A percentile compares a stretch with the other conserved stretches of the same genome.
These are phyloP conservation scores for Spathaspora boniae DNA, from an alignment of 805 yeast genomes.

Conservation along the genomic window DNA sequence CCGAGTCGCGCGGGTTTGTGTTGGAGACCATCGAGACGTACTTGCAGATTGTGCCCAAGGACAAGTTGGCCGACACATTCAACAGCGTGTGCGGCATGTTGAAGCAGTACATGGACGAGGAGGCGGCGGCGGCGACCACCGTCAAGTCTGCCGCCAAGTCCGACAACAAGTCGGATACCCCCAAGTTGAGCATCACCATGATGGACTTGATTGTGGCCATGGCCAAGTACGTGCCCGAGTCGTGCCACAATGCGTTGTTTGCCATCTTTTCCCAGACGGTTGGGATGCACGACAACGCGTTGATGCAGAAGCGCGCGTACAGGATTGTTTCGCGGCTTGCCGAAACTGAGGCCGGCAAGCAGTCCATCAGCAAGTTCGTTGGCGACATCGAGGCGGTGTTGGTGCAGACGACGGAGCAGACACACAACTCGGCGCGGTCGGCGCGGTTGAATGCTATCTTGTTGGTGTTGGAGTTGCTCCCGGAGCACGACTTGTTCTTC, in stretches of 20 bases:
- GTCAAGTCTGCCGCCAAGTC: not conserved
- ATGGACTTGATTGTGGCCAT: constrained; percentile 86
- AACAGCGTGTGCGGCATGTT: constrained; percentile 80
- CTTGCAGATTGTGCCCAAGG: constrained; percentile 62
- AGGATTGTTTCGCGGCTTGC: constrained; percentile 68
- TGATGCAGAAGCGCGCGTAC: constrained; percentile 86
- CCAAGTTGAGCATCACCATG: constrained; percentile 74
- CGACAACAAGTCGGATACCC: constrained; percentile 27
- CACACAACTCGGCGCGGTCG: constrained; percentile 74
- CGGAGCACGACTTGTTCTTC: constrained; percentile 63
- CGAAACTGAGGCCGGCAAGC: constrained; percentile 63
- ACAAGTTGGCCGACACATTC: constrained; percentile 72
- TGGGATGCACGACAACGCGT: constrained; percentile 48
- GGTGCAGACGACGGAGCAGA: constrained; percentile 51
- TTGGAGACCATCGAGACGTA: constrained; percentile 84
- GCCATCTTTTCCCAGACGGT: constrained; percentile 74
- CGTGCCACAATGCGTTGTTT: constrained; percentile 70
- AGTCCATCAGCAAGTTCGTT: constrained; percentile 50
- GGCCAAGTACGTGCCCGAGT: constrained; percentile 74
- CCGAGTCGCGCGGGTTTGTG: constrained; percentile 79
- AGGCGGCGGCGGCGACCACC: constrained; percentile 17
- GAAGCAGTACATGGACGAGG: constrained; percentile 69
- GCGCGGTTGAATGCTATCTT: constrained; percentile 70
- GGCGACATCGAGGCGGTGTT: constrained; percentile 59
- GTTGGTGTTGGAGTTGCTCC: constrained; percentile 58